Percentiles rank a stretch among this genome's conserved stretches.
These are phyloP conservation scores for Naematelia encephala DNA, from an alignment of 768 basidiomycete species.

Conservation along the genomic window DNA sequence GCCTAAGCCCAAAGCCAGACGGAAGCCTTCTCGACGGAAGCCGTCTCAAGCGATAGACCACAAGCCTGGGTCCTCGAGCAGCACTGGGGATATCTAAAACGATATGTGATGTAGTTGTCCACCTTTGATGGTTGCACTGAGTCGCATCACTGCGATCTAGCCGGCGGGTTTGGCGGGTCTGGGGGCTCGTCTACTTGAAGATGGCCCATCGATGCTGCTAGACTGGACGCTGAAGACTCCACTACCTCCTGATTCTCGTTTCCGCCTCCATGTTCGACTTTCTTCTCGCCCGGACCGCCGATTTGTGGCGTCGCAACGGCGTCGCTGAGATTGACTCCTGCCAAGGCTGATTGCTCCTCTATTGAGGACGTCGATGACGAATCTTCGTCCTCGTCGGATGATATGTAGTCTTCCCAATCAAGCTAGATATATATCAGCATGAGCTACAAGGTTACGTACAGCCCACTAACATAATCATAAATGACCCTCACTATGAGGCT, in stretches of 20 bases:
- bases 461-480: constrained; percentile 76
- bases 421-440: constrained; percentile 18
- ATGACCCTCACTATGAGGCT: constrained; percentile 87
- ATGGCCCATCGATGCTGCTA: background rate
- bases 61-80: too few relatives aligned
- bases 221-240: background rate
- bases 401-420: constrained; percentile 34
- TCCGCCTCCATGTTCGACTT: background rate
- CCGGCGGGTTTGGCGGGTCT: background rate
- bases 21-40: too few relatives aligned
- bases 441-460: background rate
- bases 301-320: background rate
- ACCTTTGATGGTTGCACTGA: too few relatives aligned
- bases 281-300: background rate
- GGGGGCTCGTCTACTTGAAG: background rate
- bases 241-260: background rate
- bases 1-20: too few relatives aligned
- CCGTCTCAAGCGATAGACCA: too few relatives aligned
- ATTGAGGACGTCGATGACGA: background rate
- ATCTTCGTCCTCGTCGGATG: constrained; percentile 26
- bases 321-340: background rate
- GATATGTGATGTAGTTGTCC: too few relatives aligned
- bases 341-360: background rate
- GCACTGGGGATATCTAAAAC: too few relatives aligned
- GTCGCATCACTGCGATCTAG: background rate